These are phyloP conservation scores for Leucaena leucocephala DNA, from an alignment of 306 rosid species.

Conservation along the genomic window DNA sequence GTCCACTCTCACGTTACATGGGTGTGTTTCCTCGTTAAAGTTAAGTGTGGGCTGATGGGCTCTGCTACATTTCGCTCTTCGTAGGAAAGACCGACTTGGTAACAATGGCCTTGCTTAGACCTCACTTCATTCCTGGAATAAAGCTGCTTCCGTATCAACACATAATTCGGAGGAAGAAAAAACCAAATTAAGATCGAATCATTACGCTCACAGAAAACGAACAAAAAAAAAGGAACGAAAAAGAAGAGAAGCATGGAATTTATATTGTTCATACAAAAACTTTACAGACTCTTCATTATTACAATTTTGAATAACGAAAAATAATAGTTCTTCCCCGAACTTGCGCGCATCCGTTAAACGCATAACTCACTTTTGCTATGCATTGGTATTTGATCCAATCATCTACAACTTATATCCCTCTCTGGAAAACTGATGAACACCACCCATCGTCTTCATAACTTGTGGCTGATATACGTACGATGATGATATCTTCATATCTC, in stretches of 20 bases:
- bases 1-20: background rate
- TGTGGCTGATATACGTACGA: background rate
- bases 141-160: background rate
- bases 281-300: background rate
- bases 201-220: background rate
- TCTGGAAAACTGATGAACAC: constrained; percentile 33
- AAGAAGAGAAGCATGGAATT: background rate
- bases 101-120: background rate
- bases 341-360: constrained; percentile 28
- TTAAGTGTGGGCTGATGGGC: background rate
- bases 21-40: background rate
- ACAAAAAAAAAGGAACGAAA: no score
- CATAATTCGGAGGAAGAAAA: constrained; percentile 1
- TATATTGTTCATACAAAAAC: background rate
- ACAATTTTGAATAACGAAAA: constrained; percentile 27
- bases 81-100: background rate
- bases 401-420: background rate
- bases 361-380: constrained; percentile 36
- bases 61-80: background rate
- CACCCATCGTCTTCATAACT: constrained; percentile 13
- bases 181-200: background rate
- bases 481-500: background rate
- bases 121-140: background rate
- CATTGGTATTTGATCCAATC: constrained; percentile 36
- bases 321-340: background rate